Base-by-base conservation (phyloP, 768 basidiomycete species). In the Kwoniella sp. region DNA sequence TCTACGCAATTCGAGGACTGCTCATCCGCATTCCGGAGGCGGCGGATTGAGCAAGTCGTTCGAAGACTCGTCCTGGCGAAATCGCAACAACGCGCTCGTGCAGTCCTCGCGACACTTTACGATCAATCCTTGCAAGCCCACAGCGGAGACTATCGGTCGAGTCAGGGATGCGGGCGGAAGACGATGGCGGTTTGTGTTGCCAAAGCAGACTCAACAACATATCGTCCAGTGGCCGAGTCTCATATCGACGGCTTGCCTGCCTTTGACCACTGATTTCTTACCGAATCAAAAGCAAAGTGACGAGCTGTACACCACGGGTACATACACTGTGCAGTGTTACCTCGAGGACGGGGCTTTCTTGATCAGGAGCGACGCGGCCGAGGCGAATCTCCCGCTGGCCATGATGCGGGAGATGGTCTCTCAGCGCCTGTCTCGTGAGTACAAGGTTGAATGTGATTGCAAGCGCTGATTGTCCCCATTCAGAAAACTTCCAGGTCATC, bases 401-500 rank as follows among this genome's bases (percentile, higher is more conserved):
- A 69, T 76, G 45, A 62, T 98, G 87, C 82, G 86, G 23, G 89
- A 88, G 28, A 92, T 98, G 87, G 88, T 88, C 1, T 89, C 88
- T 3, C 84, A 95, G 38, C 80, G 93, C 20, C 80, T 98, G 20
- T 63, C 72, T 22, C 72, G 71, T 73, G 37, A 60, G 71, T 69
- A 27, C 6, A 10, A 0, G 2, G 8, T 12, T 38, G 20, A 3
- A 10, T 11, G 28, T 11, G 50, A 14, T 25, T 11, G 27, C 19
- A 17, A 32, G 43, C 17, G 31, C 47, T 53, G 31, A 52, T 43
- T n/a, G n/a, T 3, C 3, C 3, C 17, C 11, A 4, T n/a, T 31
- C 28, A 11, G 90, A 96, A 73, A 92, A 92, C 19, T 98, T 96
- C 74, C 93, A 96, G 70, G 88, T 96, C 63, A 83, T 95, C 19